A percentile compares a stretch with the other conserved stretches of the same genome.
Conservation (phyloP, 2,329 filamentous ascomycete genomes). For the Colletotrichum euphorbiae region DNA sequence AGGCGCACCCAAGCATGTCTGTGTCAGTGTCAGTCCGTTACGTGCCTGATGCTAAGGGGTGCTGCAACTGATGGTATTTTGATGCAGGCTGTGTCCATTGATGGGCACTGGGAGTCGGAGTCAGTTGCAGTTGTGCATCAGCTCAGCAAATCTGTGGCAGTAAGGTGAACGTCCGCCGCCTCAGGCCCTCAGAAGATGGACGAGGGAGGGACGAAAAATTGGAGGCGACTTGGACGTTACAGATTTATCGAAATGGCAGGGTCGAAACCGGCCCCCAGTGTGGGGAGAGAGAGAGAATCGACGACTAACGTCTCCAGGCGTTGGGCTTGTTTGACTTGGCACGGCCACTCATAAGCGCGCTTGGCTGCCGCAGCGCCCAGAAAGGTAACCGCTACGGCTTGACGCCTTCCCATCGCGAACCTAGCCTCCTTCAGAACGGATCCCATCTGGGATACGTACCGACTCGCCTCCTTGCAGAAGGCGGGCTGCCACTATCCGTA, state of each 20-base stretch:
- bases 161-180: not conserved
- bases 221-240: slow-evolving; percentile 31
- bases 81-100: no score
- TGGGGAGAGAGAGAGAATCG: slow-evolving; percentile 8
- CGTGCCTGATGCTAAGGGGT: not conserved
- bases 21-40: not conserved
- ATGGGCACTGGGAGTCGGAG: not conserved
- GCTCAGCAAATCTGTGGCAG: not conserved
- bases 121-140: not conserved
- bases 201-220: not conserved
- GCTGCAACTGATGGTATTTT: no score
- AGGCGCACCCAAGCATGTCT: not conserved
- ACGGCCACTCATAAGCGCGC: slow-evolving; percentile 31
- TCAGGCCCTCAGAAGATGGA: no score
- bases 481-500: slow-evolving; percentile 7
- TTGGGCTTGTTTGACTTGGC: slow-evolving; percentile 39
- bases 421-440: slow-evolving; percentile 15
- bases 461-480: not conserved
- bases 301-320: slow-evolving; percentile 26
- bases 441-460: slow-evolving; percentile 2
- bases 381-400: slow-evolving; percentile 34
- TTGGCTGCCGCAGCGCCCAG: slow-evolving; percentile 34
- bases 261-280: slow-evolving; percentile 35
- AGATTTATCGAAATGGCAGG: slow-evolving; percentile 39
- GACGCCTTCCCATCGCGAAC: slow-evolving; percentile 15